Percentiles rank a stretch among this genome's conserved stretches.
phyloP scores from a whole-genome alignment of 2,329 filamentous ascomycete species.

The Microsporum audouinii region DNA sequence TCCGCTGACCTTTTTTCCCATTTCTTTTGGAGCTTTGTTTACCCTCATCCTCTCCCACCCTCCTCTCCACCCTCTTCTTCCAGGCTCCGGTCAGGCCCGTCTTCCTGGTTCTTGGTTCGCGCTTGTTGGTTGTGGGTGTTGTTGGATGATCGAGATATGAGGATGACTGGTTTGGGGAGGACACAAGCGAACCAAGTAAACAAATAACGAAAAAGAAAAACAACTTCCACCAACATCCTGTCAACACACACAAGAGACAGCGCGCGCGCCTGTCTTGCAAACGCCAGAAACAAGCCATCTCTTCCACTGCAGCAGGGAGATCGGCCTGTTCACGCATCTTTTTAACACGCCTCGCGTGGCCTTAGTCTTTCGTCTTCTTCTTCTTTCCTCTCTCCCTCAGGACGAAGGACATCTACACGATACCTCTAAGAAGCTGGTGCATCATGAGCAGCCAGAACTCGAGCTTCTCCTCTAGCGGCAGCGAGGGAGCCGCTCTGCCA shows the following conservation, averaged over 20 bases:
- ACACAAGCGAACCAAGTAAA: slow-evolving; percentile 4
- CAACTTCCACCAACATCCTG: slow-evolving; percentile 1
- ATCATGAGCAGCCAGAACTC: slow-evolving; percentile 3
- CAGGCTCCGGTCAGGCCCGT: neutral
- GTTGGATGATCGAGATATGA: neutral
- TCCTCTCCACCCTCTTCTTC: neutral
- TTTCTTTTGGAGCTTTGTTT: neutral
- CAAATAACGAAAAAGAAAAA: neutral
- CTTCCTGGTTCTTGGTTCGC: neutral
- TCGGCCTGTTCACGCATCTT: neutral
- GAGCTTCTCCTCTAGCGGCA: neutral
- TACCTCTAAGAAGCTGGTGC: neutral
- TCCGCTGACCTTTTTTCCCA: neutral
- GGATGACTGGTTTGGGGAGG: slow-evolving; percentile 1
- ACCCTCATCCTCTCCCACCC: neutral
- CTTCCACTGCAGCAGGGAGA: neutral
- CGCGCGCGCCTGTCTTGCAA: neutral
- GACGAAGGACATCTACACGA: neutral
- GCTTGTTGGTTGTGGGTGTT: neutral
- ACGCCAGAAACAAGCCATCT: neutral
- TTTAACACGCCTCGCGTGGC: neutral
- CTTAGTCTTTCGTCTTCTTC: neutral
- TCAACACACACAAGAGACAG: neutral
- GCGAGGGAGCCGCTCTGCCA: slow-evolving; percentile 34
- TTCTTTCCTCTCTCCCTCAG: neutral